Conservation (phyloP, 2,329 filamentous ascomycete species). For the Ceratocystis eucalypticola region DNA sequence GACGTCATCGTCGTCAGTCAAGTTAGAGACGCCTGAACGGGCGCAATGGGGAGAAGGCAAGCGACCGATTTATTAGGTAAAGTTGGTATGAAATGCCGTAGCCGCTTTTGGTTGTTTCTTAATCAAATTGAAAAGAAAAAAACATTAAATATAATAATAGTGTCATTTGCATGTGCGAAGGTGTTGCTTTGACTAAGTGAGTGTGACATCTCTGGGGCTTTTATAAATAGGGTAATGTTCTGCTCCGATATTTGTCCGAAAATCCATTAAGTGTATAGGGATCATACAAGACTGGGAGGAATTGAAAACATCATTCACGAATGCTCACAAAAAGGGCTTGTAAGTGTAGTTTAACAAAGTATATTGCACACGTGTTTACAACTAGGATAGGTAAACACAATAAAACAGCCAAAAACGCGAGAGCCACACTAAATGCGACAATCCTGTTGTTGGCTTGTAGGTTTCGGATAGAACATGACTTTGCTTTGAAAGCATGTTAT, state of each 20-base stretch:
- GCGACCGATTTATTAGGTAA: constrained; percentile 30
- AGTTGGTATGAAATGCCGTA: constrained; percentile 1
- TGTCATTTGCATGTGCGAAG: neutral
- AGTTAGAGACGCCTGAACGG: constrained; percentile 17
- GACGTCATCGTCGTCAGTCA: constrained; percentile 24
- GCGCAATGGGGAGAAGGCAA: constrained; percentile 31
- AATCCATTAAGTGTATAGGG: neutral
- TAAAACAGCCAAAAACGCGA: constrained; percentile 31
- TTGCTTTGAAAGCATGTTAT: neutral
- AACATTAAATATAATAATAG: neutral
- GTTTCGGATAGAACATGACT: neutral
- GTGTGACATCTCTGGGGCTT: neutral
- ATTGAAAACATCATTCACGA: neutral
- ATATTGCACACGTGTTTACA: constrained; percentile 31
- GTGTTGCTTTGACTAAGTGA: neutral
- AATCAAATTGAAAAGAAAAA: neutral
- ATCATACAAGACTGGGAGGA: no score
- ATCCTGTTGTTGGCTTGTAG: neutral
- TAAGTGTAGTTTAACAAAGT: constrained; percentile 8
- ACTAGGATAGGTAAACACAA: constrained; percentile 36
- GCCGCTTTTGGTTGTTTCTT: constrained; percentile 16
- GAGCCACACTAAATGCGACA: neutral
- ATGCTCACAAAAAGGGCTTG: neutral
- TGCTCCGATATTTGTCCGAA: neutral
- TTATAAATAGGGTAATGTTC: neutral